A percentile compares a stretch with the other conserved stretches of the same genome.
These are phyloP conservation scores for Myxozyma monticola DNA, from an alignment of 805 yeast species.

Conservation along the genomic window DNA sequence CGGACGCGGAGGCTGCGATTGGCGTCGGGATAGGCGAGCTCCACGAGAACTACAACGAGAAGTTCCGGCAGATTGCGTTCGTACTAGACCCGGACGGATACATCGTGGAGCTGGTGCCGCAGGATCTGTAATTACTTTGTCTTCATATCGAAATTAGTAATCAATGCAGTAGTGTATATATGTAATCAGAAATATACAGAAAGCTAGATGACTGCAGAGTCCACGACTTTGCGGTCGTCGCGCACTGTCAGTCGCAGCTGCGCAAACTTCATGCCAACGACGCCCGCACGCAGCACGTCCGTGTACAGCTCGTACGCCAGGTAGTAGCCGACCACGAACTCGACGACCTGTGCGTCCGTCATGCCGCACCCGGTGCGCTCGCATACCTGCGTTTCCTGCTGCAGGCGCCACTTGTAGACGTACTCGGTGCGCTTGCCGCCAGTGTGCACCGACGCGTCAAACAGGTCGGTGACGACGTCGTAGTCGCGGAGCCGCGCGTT, in stretches of 20 bases:
- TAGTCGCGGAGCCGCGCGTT: slow-evolving; percentile 57
- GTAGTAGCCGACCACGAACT: slow-evolving; percentile 81
- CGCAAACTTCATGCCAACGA: slow-evolving; percentile 35
- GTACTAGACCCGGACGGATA: slow-evolving; percentile 94
- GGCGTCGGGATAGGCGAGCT: slow-evolving; percentile 3
- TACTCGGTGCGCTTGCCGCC: slow-evolving; percentile 58
- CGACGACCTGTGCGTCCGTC: slow-evolving; percentile 66
- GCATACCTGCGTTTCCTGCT: slow-evolving; percentile 64
- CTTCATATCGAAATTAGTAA: neutral
- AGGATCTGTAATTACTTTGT: slow-evolving; percentile 4
- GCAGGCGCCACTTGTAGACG: slow-evolving; percentile 76
- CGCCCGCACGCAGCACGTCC: slow-evolving; percentile 40
- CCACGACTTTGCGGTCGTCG: slow-evolving; percentile 3
- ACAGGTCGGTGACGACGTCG: slow-evolving; percentile 51
- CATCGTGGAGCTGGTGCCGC: slow-evolving; percentile 74
- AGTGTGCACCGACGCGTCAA: slow-evolving; percentile 62
- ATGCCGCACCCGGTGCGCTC: slow-evolving; percentile 65
- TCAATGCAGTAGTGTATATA: no score
- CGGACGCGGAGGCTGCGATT: slow-evolving; percentile 2
- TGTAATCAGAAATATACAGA: neutral
- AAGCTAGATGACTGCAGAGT: neutral
- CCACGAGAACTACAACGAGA: slow-evolving; percentile 4
- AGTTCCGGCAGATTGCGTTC: slow-evolving; percentile 71
- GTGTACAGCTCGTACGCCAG: slow-evolving; percentile 78
- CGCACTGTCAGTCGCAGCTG: slow-evolving; percentile 17